Conservation (phyloP, 768 basidiomycete species). For the Gymnopilus junonius region DNA sequence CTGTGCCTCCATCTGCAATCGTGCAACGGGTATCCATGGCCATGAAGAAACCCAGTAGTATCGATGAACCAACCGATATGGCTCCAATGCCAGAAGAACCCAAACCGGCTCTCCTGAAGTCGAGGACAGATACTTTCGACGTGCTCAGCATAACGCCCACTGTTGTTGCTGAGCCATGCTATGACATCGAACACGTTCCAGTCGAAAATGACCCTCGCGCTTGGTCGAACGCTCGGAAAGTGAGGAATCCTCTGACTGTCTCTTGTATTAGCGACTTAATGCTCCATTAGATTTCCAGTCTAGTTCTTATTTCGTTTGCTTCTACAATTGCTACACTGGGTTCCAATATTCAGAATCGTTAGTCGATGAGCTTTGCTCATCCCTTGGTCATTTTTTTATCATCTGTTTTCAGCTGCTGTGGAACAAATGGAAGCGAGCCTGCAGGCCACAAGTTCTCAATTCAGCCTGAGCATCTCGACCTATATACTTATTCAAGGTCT, state of each 20-base stretch:
- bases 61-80: constrained; percentile 6
- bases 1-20: constrained; percentile 11
- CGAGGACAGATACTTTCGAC: constrained; percentile 13
- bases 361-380: constrained; percentile 18
- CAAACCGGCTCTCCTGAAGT: constrained; percentile 11
- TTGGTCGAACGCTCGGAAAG: constrained; percentile 64
- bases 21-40: constrained; percentile 9
- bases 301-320: constrained; percentile 53
- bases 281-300: constrained; percentile 41
- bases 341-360: constrained; percentile 69
- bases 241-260: constrained; percentile 23
- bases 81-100: constrained; percentile 7
- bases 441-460: constrained; percentile 59
- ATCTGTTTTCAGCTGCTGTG: constrained; percentile 55
- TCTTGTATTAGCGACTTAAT: not conserved
- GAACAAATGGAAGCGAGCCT: constrained; percentile 62
- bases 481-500: constrained; percentile 77
- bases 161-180: constrained; percentile 14
- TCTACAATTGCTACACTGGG: constrained; percentile 62
- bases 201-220: constrained; percentile 65
- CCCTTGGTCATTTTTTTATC: not conserved
- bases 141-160: constrained; percentile 16
- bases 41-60: constrained; percentile 8
- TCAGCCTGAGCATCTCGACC: constrained; percentile 69
- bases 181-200: constrained; percentile 55